Evolutionary conservation across 371 early-diverging fungal genomes (phyloP), one percentile per base, ranked within the genome.

Genomic region (Lichtheimia corymbifera): DNA sequence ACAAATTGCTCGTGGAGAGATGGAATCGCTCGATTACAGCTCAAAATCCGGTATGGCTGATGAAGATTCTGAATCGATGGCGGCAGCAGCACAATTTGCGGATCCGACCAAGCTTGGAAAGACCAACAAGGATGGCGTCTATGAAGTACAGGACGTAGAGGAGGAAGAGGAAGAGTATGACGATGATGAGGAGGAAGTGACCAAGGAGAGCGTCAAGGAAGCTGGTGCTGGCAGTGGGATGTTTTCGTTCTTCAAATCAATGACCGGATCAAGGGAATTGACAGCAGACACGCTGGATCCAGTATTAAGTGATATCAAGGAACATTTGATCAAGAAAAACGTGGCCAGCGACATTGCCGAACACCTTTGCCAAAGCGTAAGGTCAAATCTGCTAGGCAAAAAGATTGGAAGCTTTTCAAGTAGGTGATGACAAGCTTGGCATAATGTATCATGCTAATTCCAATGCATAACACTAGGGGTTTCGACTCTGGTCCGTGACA

Each of bases 291-390:
- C 79, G 42, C 68, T 95, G 56, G 86, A 83, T 20, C 91, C 92
- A 3, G 82, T 88, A 5, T 69, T 93, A 74, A 74, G 77, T 18
- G 88, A 87, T 59, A 93, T 97, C 91, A 89, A 90, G 67, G 93
- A 95, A 63, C 97, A 96, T 67, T 70, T 98, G 63, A 84, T 96
- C 49, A 80, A 86, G 65, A 96, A 97, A 78, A 98, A 98, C 67
- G 97, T 98, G 1, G 98, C 98, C 2, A 86, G 91, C 1, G 90
- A 95, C 55, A 93, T 96, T 61, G 92, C 97, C 1, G 85, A 87
- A 14, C 90, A 93, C 63, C 76, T 98, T 13, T 93, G 93, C 67
- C 85, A 88, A 43, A 90, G 93, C 18, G 93, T 97, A 12, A 67
- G 76, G 24, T 80, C 79, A n/a, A 87, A 84, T 52, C 69, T 98